These are phyloP conservation scores for Blastocystis sp. DNA, from an alignment of 352 stramenopile species.

Conservation along the genomic window DNA sequence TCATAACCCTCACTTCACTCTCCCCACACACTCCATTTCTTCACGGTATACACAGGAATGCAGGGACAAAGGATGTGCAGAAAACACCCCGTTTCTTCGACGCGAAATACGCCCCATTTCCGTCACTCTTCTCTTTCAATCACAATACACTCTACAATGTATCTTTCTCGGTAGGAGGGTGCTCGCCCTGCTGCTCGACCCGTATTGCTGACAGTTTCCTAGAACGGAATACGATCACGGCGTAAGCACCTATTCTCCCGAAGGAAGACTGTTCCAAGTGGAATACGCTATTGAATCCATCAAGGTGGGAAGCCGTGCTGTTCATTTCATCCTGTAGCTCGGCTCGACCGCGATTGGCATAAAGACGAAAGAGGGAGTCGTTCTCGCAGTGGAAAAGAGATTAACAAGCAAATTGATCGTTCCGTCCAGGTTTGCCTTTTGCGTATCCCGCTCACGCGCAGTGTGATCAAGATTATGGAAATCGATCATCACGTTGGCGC, in stretches of 20 bases:
- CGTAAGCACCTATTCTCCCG: conserved; percentile 98
- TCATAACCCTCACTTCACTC: too few relatives aligned
- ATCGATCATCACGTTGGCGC: conserved; percentile 96
- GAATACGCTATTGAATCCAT: conserved; percentile 98
- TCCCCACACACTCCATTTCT: too few relatives aligned
- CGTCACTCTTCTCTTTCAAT: conserved; percentile 58
- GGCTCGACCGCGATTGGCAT: conserved; percentile 97
- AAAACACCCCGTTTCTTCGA: neutral
- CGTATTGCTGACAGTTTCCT: conserved; percentile 11
- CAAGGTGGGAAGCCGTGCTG: conserved; percentile 80
- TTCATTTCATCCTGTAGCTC: conserved; percentile 79
- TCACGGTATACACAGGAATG: too few relatives aligned
- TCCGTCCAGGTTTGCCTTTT: conserved; percentile 80
- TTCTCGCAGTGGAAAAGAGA: conserved; percentile 98
- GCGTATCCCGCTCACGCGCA: conserved; percentile 77
- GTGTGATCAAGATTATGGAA: conserved; percentile 99
- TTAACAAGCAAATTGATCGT: conserved; percentile 94
- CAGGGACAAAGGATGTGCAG: too few relatives aligned
- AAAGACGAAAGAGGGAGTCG: conserved; percentile 93
- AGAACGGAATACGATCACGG: conserved; percentile 98
- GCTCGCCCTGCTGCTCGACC: neutral
- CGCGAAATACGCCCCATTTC: neutral
- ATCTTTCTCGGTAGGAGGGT: conserved; percentile 40
- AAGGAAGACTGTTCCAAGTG: conserved; percentile 97
- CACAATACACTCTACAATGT: conserved; percentile 25